phyloP scores from a whole-genome alignment of 2,329 filamentous ascomycete species.

The Nectriaceae sp. region DNA sequence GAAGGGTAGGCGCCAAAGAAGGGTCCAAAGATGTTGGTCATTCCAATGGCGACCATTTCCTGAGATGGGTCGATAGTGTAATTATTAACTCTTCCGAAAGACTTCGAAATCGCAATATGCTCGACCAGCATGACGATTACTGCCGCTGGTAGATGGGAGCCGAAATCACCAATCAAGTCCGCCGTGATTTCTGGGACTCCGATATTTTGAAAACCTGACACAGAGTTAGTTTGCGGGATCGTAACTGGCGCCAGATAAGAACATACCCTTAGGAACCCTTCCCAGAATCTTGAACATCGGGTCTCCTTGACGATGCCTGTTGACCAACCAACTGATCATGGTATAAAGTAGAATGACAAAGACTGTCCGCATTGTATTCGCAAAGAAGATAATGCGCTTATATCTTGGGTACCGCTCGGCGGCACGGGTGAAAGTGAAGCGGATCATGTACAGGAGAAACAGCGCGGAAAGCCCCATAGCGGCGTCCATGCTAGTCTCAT shows the following conservation, averaged over 20 bases:
- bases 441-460: constrained; percentile 74
- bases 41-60: constrained; percentile 91
- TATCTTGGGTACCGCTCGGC: constrained; percentile 70
- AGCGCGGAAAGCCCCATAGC: constrained; percentile 86
- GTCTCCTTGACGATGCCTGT: constrained; percentile 64
- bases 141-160: constrained; percentile 74
- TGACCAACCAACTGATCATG: constrained; percentile 83
- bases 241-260: neutral
- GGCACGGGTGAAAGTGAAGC: constrained; percentile 62
- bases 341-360: constrained; percentile 94
- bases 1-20: constrained; percentile 91
- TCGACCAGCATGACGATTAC: constrained; percentile 96
- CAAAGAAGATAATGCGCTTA: constrained; percentile 82
- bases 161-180: constrained; percentile 68
- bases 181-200: constrained; percentile 69
- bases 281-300: constrained; percentile 76
- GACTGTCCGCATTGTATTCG: constrained; percentile 85
- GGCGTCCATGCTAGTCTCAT: constrained; percentile 71
- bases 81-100: constrained; percentile 93
- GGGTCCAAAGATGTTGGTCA: constrained; percentile 85
- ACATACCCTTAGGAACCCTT: constrained; percentile 68
- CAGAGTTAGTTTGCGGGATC: neutral
- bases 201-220: constrained; percentile 75
- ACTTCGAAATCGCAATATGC: constrained; percentile 96
- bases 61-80: constrained; percentile 95